phyloP scores from a whole-genome alignment of 257 asterid genomes.

The Paulownia fortunei region DNA sequence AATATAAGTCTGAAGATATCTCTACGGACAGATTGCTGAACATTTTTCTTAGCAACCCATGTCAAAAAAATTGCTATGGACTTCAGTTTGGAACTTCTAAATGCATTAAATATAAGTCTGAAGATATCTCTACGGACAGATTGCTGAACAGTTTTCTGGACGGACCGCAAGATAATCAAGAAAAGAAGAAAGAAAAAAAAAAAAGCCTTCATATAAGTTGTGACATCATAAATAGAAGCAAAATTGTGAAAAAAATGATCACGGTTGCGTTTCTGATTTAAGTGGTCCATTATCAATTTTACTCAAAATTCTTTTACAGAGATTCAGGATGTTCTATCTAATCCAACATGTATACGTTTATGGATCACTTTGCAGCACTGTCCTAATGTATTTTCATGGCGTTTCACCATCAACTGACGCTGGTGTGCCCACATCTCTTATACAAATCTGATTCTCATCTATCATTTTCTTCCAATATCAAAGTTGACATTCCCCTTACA shows the following conservation, averaged over 20 bases:
- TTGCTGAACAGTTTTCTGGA: no score
- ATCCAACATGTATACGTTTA: slow-evolving; percentile 19
- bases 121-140: no score
- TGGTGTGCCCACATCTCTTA: not conserved
- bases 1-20: no score
- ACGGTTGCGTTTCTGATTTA: not conserved
- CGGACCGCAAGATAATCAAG: not conserved
- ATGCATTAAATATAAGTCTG: no score
- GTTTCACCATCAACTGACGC: slow-evolving; percentile 19
- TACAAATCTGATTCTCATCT: slow-evolving; percentile 19
- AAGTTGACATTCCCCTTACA: slow-evolving; percentile 33
- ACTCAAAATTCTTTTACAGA: not conserved
- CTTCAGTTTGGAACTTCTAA: no score
- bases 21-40: no score
- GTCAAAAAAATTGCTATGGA: no score
- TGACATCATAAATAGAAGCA: not conserved
- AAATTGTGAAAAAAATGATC: not conserved
- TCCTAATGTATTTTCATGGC: not conserved
- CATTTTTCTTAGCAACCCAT: no score
- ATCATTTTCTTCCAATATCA: slow-evolving; percentile 24
- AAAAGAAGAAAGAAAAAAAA: no score
- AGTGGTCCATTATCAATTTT: slow-evolving; percentile 8
- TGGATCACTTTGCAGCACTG: no score
- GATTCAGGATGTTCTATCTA: not conserved
- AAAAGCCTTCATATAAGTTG: not conserved